Evolutionary conservation across 2,329 filamentous ascomycete genomes (phyloP), one percentile per base, ranked within the genome.

Genomic region (Truncatella angustata): DNA sequence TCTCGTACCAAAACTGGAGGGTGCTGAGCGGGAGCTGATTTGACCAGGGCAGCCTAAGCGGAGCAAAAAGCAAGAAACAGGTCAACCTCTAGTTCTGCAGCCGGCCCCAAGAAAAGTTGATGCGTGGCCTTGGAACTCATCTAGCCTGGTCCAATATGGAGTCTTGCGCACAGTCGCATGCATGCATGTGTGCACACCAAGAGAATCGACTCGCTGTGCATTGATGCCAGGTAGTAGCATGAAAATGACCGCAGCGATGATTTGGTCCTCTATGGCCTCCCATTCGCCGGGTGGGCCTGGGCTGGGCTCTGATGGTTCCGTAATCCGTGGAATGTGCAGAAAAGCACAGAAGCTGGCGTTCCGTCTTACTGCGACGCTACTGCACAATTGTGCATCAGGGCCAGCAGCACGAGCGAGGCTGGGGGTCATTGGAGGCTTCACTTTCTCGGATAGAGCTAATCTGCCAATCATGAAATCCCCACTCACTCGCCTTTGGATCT

Each of bases 281-380:
- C 28, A 32, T 14, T 32, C 28, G 28, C 28, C 14, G 28, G 28
- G 28, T 14, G n/a, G n/a, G n/a, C n/a, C n/a, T n/a, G n/a, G n/a
- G 28, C 28, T 14, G 28, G 2, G 28, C 28, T 32, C 7, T 32
- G 28, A 14, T 14, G n/a, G n/a, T 12, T 5, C 23, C 36, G 28
- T 21, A 18, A 49, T 32, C 36, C 39, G 34, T 23, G 21, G 26
- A 21, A 26, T 21, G 28, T 44, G 20, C 10, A 24, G 40, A 21
- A n/a, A 21, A 26, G 40, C 40, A 23, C 40, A 43, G 35, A 43
- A 37, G 26, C 51, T 44, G 42, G 36, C 37, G 45, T 45, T 26
- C 35, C 18, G 45, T 34, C 36, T 37, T 49, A 54, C 48, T 40
- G 37, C 53, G 40, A 45, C 26, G 44, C 44, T 47, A 47, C 20